A percentile compares a stretch with the other conserved stretches of the same genome.
These are phyloP conservation scores for Rhizopogon vulgaris DNA, from an alignment of 768 basidiomycete species.

Conservation along the genomic window DNA sequence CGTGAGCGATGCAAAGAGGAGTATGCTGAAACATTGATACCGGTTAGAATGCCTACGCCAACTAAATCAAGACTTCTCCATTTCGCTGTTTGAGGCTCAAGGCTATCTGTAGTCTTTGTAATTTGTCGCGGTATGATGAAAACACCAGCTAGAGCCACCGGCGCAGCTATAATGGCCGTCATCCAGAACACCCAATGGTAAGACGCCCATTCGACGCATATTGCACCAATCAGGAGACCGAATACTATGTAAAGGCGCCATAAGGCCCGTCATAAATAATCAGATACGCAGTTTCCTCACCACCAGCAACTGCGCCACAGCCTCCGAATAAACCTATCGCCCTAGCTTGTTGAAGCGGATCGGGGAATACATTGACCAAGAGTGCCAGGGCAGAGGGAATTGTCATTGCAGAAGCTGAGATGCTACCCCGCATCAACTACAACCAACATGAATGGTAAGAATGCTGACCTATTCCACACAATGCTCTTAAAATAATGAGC, in stretches of 20 bases:
- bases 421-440: not conserved
- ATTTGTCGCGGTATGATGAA: constrained; percentile 29
- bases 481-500: constrained; percentile 44
- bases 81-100: constrained; percentile 5
- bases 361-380: constrained; percentile 46
- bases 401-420: constrained; percentile 40
- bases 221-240: constrained; percentile 38
- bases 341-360: constrained; percentile 38
- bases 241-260: constrained; percentile 21
- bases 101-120: not conserved
- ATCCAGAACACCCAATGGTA: constrained; percentile 51
- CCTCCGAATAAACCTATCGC: constrained; percentile 45
- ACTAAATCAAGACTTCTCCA: constrained; percentile 31
- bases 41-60: constrained; percentile 33
- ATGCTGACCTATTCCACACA: constrained; percentile 40
- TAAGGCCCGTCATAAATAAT: not conserved
- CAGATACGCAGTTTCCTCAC: constrained; percentile 12
- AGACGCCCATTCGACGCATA: constrained; percentile 32
- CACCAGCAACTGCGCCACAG: constrained; percentile 41
- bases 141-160: constrained; percentile 24
- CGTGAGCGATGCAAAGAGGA: not conserved
- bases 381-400: constrained; percentile 46
- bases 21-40: constrained; percentile 11
- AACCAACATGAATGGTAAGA: not conserved
- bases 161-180: constrained; percentile 31